Evolutionary conservation across 1,284 basidiomycete species (phyloP), one percentile per base, ranked within the genome.

Genomic region (Cryptococcus hybrid): DNA sequence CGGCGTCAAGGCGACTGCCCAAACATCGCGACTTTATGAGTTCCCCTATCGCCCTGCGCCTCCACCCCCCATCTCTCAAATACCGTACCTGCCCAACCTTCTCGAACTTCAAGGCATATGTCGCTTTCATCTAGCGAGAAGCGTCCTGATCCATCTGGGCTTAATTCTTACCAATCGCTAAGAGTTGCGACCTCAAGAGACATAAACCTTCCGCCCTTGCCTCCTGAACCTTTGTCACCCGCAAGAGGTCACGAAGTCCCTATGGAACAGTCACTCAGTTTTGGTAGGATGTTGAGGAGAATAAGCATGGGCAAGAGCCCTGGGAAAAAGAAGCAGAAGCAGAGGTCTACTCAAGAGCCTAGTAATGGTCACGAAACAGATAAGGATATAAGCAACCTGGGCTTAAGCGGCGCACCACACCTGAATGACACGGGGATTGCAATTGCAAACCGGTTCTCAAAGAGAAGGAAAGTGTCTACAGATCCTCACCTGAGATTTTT

Each of bases 11-110:
- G 24, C 24, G 24, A 24, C 24, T 24, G 24, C 24, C 24, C 24
- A 24, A 24, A 24, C 24, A 24, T 24, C 24, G 24, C 24, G 24
- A 24, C 24, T 24, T 24, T 24, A 30, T 11, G 30, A 45, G 9
- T 46, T 7, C 13, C 45, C 40, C 12, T 43, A 40, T 40, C 49
- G 55, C 40, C 48, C 59, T 7, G 59, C 59, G 13, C 59, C 59
- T 42, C 47, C 44, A 9, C 55, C 51, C 5, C 55, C 12, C 59
- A 54, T 48, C 44, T 57, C 15, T 38, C 47, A 3, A 38, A 50
- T 9, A 57, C 13, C 13, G 35, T 44, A 30, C 35, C 38, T n/a
- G 35, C 15, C 42, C 44, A 39, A 8, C 47, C 49, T 13, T 42
- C 42, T 30, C 44, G 42, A 5, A 56, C 52, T 3, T 52, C 52